Percentiles rank a stretch among this genome's conserved stretches.
phyloP scores from a whole-genome alignment of 1,284 basidiomycete species.

The Pascua sp. region DNA sequence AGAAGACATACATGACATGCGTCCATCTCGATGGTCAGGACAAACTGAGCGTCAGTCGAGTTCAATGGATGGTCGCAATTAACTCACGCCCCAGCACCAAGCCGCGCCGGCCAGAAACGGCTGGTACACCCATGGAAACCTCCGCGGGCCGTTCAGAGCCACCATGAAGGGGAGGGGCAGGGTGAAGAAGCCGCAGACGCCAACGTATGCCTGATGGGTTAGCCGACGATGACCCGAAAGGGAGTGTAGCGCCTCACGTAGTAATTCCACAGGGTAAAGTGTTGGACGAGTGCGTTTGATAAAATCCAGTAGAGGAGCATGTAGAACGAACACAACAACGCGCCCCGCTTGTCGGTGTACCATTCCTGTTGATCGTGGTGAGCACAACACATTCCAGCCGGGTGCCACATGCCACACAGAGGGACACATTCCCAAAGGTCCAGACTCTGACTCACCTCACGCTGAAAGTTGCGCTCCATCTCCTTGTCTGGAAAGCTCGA shows the following conservation, averaged over 20 bases:
- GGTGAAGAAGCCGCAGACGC: constrained; percentile 36
- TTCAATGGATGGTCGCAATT: neutral
- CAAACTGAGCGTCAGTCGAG: too few relatives aligned
- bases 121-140: constrained; percentile 33
- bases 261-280: constrained; percentile 23
- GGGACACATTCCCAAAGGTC: neutral
- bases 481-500: constrained; percentile 38
- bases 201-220: constrained; percentile 24
- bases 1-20: neutral
- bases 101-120: constrained; percentile 33
- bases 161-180: constrained; percentile 39
- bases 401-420: constrained; percentile 35
- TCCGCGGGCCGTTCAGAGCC: constrained; percentile 26
- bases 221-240: too few relatives aligned
- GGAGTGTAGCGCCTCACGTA: constrained; percentile 1
- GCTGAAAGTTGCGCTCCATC: constrained; percentile 42
- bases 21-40: constrained; percentile 40
- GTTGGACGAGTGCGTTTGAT: constrained; percentile 25
- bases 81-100: constrained; percentile 36
- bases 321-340: constrained; percentile 28
- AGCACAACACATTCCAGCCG: constrained; percentile 22
- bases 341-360: constrained; percentile 11
- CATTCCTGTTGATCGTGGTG: constrained; percentile 25
- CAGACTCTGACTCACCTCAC: constrained; percentile 28
- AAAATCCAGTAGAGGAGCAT: constrained; percentile 41